Percentiles rank a stretch among this genome's conserved stretches.
Conservation (phyloP, 768 basidiomycete genomes). For the Lactifluus rugatus region DNA sequence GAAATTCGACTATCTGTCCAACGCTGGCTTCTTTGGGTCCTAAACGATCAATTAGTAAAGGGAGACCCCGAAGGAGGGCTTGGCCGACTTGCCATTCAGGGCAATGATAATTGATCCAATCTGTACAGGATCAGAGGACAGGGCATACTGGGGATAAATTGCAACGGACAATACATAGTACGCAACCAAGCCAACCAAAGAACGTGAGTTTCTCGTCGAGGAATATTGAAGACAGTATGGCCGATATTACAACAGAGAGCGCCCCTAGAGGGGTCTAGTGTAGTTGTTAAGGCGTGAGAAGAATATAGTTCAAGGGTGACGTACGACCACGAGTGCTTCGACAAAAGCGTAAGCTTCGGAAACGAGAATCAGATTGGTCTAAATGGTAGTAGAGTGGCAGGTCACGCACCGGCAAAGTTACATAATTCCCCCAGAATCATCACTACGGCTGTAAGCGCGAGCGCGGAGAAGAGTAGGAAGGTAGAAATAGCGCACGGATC, state of each 20-base stretch:
- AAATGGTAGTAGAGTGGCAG: constrained; percentile 24
- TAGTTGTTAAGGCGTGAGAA: constrained; percentile 1
- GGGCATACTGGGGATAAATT: background rate
- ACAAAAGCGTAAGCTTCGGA: constrained; percentile 73
- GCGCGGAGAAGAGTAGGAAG: background rate
- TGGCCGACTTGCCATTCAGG: constrained; percentile 53
- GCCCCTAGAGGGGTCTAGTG: constrained; percentile 86
- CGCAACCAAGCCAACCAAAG: constrained; percentile 96
- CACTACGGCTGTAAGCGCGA: constrained; percentile 36
- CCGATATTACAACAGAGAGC: constrained; percentile 91
- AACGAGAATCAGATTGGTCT: constrained; percentile 14
- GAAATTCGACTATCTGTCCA: constrained; percentile 60
- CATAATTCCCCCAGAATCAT: constrained; percentile 89
- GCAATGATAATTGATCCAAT: constrained; percentile 85
- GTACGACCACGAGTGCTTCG: constrained; percentile 83
- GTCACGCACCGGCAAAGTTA: constrained; percentile 66
- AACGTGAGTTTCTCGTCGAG: constrained; percentile 88
- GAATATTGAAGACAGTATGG: constrained; percentile 86
- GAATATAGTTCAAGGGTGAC: constrained; percentile 25
- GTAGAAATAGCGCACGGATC: constrained; percentile 47
- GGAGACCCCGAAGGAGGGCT: constrained; percentile 20
- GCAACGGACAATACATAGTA: constrained; percentile 70
- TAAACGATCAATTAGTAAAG: constrained; percentile 20
- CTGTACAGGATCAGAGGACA: constrained; percentile 27
- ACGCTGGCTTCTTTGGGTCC: constrained; percentile 64